phyloP scores from a whole-genome alignment of 441 rosid species.

The Adansonia rubrostipa region DNA sequence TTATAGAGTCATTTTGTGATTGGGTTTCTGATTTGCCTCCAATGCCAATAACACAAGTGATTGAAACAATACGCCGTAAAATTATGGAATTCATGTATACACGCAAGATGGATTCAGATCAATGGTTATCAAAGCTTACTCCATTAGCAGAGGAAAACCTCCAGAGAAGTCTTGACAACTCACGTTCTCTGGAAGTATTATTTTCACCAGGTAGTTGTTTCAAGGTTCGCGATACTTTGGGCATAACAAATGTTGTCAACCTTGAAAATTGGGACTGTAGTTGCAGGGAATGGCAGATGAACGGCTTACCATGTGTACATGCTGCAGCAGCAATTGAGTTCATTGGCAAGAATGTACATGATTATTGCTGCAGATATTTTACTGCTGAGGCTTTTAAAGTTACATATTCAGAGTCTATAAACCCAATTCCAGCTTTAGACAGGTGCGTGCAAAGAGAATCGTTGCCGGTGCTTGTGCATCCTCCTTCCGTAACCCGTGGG shows the following conservation, averaged over 20 bases:
- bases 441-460: constrained; percentile 18
- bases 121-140: constrained; percentile 64
- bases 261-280: constrained; percentile 62
- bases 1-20: constrained; percentile 50
- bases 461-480: constrained; percentile 48
- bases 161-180: constrained; percentile 44
- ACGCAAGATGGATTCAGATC: constrained; percentile 54
- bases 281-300: constrained; percentile 65
- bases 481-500: constrained; percentile 56
- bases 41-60: constrained; percentile 72
- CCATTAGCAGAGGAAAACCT: constrained; percentile 68
- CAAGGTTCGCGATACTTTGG: constrained; percentile 50
- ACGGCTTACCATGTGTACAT: constrained; percentile 71
- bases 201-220: constrained; percentile 46
- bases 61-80: constrained; percentile 64
- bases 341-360: constrained; percentile 56
- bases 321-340: constrained; percentile 58
- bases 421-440: constrained; percentile 69
- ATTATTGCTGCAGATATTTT: constrained; percentile 62
- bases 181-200: constrained; percentile 49
- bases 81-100: constrained; percentile 69
- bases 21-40: constrained; percentile 75
- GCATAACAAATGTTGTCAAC: constrained; percentile 50
- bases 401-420: constrained; percentile 65
- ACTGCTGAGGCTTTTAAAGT: constrained; percentile 52